A percentile compares a stretch with the other conserved stretches of the same genome.
phyloP scores from a whole-genome alignment of 2,329 filamentous ascomycete species.

The Rutstroemia sp. region DNA sequence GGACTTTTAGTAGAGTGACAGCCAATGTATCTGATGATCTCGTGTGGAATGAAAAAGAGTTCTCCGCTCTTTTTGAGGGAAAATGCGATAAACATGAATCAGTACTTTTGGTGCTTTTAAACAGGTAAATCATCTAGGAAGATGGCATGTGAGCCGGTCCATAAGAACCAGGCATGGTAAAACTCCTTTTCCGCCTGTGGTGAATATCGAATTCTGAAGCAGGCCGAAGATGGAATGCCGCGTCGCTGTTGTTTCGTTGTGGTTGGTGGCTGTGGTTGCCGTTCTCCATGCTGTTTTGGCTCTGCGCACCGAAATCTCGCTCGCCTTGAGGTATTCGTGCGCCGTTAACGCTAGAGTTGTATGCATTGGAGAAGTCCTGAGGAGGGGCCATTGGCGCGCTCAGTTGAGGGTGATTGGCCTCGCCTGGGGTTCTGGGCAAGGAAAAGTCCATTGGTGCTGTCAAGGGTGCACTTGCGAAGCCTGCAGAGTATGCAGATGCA shows the following conservation, averaged over 20 bases:
- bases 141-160: slow-evolving; percentile 10
- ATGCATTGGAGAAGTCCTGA: slow-evolving; percentile 38
- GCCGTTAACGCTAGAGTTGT: slow-evolving; percentile 13
- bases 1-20: no score
- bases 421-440: slow-evolving; percentile 37
- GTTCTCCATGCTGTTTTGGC: slow-evolving; percentile 17
- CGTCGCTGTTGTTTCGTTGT: slow-evolving; percentile 13
- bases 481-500: slow-evolving; percentile 37
- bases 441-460: slow-evolving; percentile 47
- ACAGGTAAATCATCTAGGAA: neutral
- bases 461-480: slow-evolving; percentile 47
- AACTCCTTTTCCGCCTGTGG: slow-evolving; percentile 27
- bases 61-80: neutral
- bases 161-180: slow-evolving; percentile 22
- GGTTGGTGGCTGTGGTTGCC: slow-evolving; percentile 13
- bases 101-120: neutral
- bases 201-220: slow-evolving; percentile 20
- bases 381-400: slow-evolving; percentile 47
- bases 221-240: slow-evolving; percentile 20
- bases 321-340: slow-evolving; percentile 19
- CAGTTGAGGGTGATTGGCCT: slow-evolving; percentile 39
- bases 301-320: slow-evolving; percentile 14
- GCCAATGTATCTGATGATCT: no score
- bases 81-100: neutral
- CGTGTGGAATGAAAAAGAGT: no score